Conservation (phyloP, 2,329 filamentous ascomycete species). For the Calonectria pteridis region DNA sequence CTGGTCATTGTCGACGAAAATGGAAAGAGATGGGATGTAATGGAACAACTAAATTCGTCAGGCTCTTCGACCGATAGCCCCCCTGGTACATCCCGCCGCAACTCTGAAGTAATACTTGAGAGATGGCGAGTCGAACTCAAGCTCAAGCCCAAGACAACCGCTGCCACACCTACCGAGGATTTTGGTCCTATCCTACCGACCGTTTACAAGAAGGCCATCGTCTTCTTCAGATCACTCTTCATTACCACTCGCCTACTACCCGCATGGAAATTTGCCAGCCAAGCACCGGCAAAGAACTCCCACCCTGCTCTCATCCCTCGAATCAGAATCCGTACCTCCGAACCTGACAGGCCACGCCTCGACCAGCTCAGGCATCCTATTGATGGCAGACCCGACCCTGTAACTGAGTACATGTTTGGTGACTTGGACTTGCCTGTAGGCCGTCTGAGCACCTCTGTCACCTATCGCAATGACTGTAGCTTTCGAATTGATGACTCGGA, state of each 20-base stretch:
- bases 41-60: slow-evolving; percentile 81
- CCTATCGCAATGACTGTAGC: slow-evolving; percentile 88
- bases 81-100: slow-evolving; percentile 57
- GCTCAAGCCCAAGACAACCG: slow-evolving; percentile 34
- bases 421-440: slow-evolving; percentile 90
- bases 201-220: slow-evolving; percentile 96
- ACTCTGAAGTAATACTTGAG: slow-evolving; percentile 86
- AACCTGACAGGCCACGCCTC: slow-evolving; percentile 63
- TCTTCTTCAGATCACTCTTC: slow-evolving; percentile 92
- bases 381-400: slow-evolving; percentile 56
- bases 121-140: slow-evolving; percentile 91
- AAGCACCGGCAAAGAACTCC: slow-evolving; percentile 78
- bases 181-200: slow-evolving; percentile 79
- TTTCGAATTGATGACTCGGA: slow-evolving; percentile 95
- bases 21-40: slow-evolving; percentile 93
- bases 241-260: slow-evolving; percentile 86
- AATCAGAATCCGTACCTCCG: slow-evolving; percentile 81
- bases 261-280: slow-evolving; percentile 84
- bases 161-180: slow-evolving; percentile 65
- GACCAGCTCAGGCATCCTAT: slow-evolving; percentile 72
- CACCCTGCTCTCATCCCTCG: slow-evolving; percentile 77
- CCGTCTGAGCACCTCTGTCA: slow-evolving; percentile 82
- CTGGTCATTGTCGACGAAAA: slow-evolving; percentile 89
- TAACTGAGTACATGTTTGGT: slow-evolving; percentile 84
- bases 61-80: slow-evolving; percentile 64